A percentile compares a stretch with the other conserved stretches of the same genome.
phyloP scores from a whole-genome alignment of 2,329 filamentous ascomycete genomes.

The Diaporthe australafricana region DNA sequence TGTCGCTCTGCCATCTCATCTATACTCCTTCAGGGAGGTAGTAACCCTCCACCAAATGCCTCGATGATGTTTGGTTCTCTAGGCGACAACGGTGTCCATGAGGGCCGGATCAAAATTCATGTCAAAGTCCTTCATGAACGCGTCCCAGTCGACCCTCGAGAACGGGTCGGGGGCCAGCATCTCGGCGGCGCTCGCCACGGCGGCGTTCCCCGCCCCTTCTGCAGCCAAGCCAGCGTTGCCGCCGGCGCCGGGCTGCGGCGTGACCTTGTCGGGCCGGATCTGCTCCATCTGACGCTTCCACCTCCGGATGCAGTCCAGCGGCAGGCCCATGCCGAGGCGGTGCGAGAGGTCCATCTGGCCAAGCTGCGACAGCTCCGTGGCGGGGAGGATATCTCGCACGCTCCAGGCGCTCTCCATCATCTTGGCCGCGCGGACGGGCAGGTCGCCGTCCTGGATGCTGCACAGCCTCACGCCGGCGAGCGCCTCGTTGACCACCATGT shows the following conservation, averaged over 20 bases:
- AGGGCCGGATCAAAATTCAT: slow-evolving; percentile 50
- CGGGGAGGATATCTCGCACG: slow-evolving; percentile 51
- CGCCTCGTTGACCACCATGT: slow-evolving; percentile 39
- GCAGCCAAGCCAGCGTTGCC: background rate
- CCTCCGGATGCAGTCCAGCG: slow-evolving; percentile 60
- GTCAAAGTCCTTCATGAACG: slow-evolving; percentile 63
- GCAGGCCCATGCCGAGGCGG: slow-evolving; percentile 61
- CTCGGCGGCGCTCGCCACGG: slow-evolving; percentile 25
- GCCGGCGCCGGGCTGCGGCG: background rate
- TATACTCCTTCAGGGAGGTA: no score
- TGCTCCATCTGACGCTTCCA: slow-evolving; percentile 58
- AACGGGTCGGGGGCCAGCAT: slow-evolving; percentile 47
- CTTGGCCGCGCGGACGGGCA: slow-evolving; percentile 56
- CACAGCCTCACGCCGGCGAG: slow-evolving; percentile 54
- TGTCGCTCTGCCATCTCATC: background rate
- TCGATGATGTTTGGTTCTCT: background rate
- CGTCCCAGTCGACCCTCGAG: slow-evolving; percentile 61
- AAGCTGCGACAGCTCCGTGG: slow-evolving; percentile 49
- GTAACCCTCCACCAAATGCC: background rate
- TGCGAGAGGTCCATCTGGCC: slow-evolving; percentile 56
- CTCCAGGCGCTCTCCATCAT: slow-evolving; percentile 64
- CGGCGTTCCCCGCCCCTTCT: background rate
- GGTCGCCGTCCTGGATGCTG: slow-evolving; percentile 61
- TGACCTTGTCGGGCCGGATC: slow-evolving; percentile 48
- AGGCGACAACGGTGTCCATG: slow-evolving; percentile 32